Evolutionary conservation across 148 eudicot species (phyloP).

Genomic region (Rhododendron williamsianum): DNA sequence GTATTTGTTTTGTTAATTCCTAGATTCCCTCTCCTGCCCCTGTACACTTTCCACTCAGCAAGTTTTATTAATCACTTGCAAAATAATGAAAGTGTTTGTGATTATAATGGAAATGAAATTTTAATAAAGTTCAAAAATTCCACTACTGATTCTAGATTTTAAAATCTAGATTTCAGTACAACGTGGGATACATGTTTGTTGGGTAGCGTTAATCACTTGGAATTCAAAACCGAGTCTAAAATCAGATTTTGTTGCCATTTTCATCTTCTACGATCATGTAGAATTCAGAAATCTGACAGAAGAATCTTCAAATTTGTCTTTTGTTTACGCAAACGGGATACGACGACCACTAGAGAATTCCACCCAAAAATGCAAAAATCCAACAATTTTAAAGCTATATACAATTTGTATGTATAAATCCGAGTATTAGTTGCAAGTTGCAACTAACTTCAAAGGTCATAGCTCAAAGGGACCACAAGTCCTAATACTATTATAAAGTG

Average conservation of each 20-base stretch:
- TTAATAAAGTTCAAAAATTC: not conserved
- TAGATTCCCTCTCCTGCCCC: not conserved
- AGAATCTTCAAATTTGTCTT: not conserved
- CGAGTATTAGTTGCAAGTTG: not conserved
- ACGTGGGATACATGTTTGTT: not conserved
- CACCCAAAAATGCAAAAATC: not conserved
- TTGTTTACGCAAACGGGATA: not conserved
- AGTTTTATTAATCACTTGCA: not conserved
- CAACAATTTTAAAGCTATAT: not conserved
- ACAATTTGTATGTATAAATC: not conserved
- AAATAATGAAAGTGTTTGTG: not conserved
- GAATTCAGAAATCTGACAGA: not conserved
- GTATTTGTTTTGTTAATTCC: not conserved
- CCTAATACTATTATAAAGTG: not conserved
- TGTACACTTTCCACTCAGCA: not conserved
- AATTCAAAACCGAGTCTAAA: not conserved
- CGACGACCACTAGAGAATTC: not conserved
- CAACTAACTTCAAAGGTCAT: not conserved
- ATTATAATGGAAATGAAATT: not conserved
- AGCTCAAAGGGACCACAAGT: not conserved
- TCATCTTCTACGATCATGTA: not conserved
- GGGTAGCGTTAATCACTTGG: not conserved
- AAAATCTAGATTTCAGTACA: not conserved
- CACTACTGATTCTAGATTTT: not conserved
- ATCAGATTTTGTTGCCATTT: not conserved